phyloP scores from a whole-genome alignment of 805 yeast species.

The Candida bentonensis region DNA sequence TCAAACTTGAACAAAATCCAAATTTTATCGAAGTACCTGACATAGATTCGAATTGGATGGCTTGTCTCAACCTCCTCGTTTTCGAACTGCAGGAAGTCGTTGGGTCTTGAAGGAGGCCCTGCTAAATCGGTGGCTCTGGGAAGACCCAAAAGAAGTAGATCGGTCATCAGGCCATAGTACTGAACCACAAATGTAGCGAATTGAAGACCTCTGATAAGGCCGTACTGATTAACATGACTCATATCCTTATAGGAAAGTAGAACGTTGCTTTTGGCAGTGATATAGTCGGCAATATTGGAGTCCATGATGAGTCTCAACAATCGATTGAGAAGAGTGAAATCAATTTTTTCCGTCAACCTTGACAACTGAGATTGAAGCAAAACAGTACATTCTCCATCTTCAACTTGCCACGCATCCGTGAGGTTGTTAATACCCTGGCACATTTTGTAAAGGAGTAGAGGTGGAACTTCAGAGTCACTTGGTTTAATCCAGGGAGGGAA shows the following conservation, averaged over 20 bases:
- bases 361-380: slow-evolving; percentile 64
- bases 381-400: slow-evolving; percentile 65
- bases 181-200: slow-evolving; percentile 84
- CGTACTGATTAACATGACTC: slow-evolving; percentile 84
- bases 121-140: slow-evolving; percentile 83
- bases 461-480: slow-evolving; percentile 86
- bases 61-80: slow-evolving; percentile 41
- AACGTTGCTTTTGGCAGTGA: slow-evolving; percentile 78
- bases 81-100: slow-evolving; percentile 63
- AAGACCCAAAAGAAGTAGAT: slow-evolving; percentile 66
- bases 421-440: slow-evolving; percentile 79
- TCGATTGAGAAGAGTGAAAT: slow-evolving; percentile 73
- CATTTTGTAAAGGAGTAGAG: slow-evolving; percentile 84
- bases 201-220: slow-evolving; percentile 77
- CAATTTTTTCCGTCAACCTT: slow-evolving; percentile 72
- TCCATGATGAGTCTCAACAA: slow-evolving; percentile 70
- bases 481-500: slow-evolving; percentile 98
- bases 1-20: slow-evolving; percentile 67
- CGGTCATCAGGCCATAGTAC: slow-evolving; percentile 76
- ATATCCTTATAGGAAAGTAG: slow-evolving; percentile 78
- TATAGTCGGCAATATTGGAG: slow-evolving; percentile 85
- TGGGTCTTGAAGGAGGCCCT: slow-evolving; percentile 56
- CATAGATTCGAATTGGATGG: slow-evolving; percentile 69
- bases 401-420: slow-evolving; percentile 62
- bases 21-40: slow-evolving; percentile 71